Evolutionary conservation across 148 eudicot species (phyloP).

Genomic region (Cornus kousa): DNA sequence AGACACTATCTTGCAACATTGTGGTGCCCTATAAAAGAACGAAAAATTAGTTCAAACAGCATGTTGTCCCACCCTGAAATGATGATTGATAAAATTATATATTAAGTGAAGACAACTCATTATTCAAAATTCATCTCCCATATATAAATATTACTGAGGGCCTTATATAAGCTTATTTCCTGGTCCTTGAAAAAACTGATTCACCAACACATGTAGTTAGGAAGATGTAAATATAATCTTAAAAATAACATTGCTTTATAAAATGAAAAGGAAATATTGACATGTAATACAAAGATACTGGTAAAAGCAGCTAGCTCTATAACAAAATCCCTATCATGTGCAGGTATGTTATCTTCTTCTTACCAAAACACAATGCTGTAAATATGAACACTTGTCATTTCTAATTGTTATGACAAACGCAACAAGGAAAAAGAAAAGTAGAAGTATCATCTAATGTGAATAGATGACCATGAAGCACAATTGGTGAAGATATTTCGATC

Average conservation of each 20-base stretch:
- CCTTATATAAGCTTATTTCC: background rate
- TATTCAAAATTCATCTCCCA: background rate
- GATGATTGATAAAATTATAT: background rate
- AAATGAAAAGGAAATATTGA: too few species aligned
- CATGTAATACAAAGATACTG: too few species aligned
- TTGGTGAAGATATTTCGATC: too few species aligned
- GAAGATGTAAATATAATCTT: background rate
- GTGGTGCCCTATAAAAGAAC: constrained; percentile 18
- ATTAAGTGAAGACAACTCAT: background rate
- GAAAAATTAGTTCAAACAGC: background rate
- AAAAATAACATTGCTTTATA: background rate
- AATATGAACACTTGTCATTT: too few species aligned
- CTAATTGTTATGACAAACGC: too few species aligned
- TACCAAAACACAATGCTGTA: too few species aligned
- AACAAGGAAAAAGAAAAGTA: too few species aligned
- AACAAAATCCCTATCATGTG: too few species aligned
- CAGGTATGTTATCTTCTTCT: too few species aligned
- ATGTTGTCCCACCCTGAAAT: background rate
- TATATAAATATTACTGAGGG: background rate
- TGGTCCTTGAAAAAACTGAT: background rate
- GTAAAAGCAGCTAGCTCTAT: too few species aligned
- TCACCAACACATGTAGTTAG: background rate
- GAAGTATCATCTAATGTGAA: too few species aligned
- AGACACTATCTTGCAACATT: constrained; percentile 25
- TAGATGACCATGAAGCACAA: too few species aligned